Conservation (phyloP, 2,329 filamentous ascomycete species). For the Fusarium penzigii region DNA sequence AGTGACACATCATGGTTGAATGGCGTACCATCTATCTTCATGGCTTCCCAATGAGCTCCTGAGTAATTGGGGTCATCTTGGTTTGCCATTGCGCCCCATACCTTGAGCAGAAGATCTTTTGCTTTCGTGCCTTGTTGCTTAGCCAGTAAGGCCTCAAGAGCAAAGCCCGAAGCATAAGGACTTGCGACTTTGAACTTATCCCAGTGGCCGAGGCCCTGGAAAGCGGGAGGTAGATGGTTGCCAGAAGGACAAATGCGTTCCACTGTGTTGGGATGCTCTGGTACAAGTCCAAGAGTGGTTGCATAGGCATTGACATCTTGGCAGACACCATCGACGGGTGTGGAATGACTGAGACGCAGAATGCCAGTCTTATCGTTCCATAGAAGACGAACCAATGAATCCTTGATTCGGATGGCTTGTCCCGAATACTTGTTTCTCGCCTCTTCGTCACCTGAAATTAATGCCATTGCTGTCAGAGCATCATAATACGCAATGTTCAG, state of each 20-base stretch:
- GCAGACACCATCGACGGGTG: background rate
- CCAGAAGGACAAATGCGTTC: background rate
- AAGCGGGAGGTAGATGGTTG: background rate
- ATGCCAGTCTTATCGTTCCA: background rate
- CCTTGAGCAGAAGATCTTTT: background rate
- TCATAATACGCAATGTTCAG: background rate
- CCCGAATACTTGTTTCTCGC: background rate
- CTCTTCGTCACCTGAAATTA: background rate
- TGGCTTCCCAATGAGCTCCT: constrained; percentile 2
- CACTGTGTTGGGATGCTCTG: background rate
- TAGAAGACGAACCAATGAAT: background rate
- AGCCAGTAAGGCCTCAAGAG: background rate
- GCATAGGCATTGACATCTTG: background rate
- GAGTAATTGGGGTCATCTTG: background rate
- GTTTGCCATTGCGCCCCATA: background rate
- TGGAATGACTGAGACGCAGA: background rate
- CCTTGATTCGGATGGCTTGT: background rate
- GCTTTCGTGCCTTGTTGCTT: background rate
- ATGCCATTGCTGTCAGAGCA: background rate
- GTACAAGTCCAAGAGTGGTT: background rate
- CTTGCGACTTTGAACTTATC: background rate
- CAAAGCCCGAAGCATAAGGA: background rate
- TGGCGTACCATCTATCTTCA: background rate
- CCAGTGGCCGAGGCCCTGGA: background rate
- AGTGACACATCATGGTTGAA: background rate